A percentile compares a stretch with the other conserved stretches of the same genome.
These are phyloP conservation scores for Tricholoma saponaceum DNA, from an alignment of 768 basidiomycete genomes.

Conservation along the genomic window DNA sequence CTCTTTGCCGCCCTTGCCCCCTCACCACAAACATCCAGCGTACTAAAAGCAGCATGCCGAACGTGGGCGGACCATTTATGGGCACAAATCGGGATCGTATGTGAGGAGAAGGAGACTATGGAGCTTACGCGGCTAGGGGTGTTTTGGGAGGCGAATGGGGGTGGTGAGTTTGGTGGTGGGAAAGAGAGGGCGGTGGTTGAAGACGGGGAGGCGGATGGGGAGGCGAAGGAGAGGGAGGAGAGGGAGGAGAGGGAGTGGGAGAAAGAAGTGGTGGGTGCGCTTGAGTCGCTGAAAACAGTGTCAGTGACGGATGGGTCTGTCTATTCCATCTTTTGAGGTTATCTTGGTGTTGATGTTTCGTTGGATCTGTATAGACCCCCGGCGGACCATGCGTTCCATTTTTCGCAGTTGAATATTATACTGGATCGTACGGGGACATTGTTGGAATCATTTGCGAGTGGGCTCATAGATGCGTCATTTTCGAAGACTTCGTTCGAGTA, in stretches of 20 bases:
- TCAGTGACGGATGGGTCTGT: slow-evolving; percentile 62
- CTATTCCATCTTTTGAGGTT: background rate
- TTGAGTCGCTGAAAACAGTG: slow-evolving; percentile 57
- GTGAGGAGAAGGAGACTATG: slow-evolving; percentile 74
- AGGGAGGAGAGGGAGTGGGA: slow-evolving; percentile 63
- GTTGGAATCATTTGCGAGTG: slow-evolving; percentile 63
- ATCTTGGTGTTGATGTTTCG: slow-evolving; percentile 1
- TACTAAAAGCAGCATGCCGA: slow-evolving; percentile 71
- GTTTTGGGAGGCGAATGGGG: slow-evolving; percentile 69
- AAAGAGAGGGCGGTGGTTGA: slow-evolving; percentile 34
- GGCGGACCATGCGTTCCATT: slow-evolving; percentile 75
- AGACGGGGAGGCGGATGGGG: slow-evolving; percentile 34
- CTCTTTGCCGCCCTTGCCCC: slow-evolving; percentile 86
- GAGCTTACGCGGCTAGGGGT: slow-evolving; percentile 66
- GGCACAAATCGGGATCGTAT: slow-evolving; percentile 79
- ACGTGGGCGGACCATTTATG: slow-evolving; percentile 97
- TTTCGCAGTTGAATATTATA: slow-evolving; percentile 78
- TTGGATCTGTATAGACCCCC: slow-evolving; percentile 38
- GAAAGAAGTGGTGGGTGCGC: slow-evolving; percentile 46
- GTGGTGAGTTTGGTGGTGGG: slow-evolving; percentile 9
- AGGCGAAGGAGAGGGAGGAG: slow-evolving; percentile 23
- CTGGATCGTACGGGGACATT: slow-evolving; percentile 64
- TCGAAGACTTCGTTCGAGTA: slow-evolving; percentile 52
- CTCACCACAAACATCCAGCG: slow-evolving; percentile 56
- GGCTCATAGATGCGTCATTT: slow-evolving; percentile 49